Conservation (phyloP, 2,329 filamentous ascomycete species). For the Colletotrichum eleusines region DNA sequence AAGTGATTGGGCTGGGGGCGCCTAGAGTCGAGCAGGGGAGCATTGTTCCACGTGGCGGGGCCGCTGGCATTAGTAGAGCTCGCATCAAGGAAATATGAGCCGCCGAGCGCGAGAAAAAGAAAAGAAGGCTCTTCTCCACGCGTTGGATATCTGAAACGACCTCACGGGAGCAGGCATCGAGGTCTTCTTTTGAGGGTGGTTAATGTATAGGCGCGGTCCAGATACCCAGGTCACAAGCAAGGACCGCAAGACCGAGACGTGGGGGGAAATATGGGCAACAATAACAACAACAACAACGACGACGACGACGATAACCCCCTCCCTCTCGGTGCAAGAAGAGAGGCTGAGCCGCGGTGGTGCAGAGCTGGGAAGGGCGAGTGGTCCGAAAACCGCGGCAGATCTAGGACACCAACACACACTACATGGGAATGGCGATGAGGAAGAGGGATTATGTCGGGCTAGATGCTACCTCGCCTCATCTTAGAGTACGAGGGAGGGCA, state of each 20-base stretch:
- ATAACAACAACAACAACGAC: no score
- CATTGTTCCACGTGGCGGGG: not conserved
- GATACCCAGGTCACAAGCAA: not conserved
- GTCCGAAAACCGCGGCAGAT: not conserved
- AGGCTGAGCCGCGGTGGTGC: not conserved
- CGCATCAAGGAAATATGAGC: not conserved
- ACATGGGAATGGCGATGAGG: not conserved
- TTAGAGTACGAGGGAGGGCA: not conserved
- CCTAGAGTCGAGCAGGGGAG: not conserved
- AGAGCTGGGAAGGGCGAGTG: not conserved
- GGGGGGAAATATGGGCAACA: no score
- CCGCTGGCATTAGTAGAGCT: not conserved
- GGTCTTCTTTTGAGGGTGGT: not conserved
- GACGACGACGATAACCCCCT: no score
- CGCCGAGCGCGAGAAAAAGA: not conserved
- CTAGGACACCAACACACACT: not conserved
- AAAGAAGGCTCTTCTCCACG: not conserved
- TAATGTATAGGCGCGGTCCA: not conserved
- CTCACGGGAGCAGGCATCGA: not conserved
- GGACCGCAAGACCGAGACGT: not conserved
- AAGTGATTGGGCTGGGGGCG: conserved; percentile 63
- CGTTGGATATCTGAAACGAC: not conserved
- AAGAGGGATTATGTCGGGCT: not conserved
- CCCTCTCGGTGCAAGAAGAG: not conserved
- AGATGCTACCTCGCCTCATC: not conserved